These are phyloP conservation scores for Chrysochromulina parva DNA, from an alignment of 78 protist genomes.

Conservation along the genomic window DNA sequence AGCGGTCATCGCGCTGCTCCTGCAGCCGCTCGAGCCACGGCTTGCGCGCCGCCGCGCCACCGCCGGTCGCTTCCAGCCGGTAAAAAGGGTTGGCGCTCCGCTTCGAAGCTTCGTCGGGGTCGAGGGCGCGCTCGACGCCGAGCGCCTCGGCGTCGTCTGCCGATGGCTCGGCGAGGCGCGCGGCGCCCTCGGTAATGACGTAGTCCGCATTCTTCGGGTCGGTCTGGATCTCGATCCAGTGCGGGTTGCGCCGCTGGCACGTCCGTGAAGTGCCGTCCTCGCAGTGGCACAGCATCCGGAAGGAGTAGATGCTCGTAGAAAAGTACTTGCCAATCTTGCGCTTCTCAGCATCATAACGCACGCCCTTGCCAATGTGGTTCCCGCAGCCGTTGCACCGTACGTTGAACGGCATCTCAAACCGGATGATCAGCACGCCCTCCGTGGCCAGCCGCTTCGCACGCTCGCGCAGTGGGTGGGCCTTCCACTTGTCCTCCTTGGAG, in stretches of 20 bases:
- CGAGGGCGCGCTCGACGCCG: conserved; percentile 1
- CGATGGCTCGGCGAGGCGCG: not conserved
- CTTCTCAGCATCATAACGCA: conserved; percentile 89
- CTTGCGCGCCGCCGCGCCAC: too few relatives aligned
- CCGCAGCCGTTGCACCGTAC: conserved; percentile 68
- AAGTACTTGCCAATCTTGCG: conserved; percentile 72
- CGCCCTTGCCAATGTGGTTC: conserved; percentile 81
- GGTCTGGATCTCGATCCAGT: conserved; percentile 69
- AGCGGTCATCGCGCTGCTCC: not conserved
- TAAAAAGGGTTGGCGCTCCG: not conserved
- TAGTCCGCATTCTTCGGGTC: conserved; percentile 69
- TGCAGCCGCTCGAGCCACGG: not conserved
- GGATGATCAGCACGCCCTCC: not conserved
- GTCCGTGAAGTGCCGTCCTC: conserved; percentile 38
- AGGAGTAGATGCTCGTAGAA: conserved; percentile 67
- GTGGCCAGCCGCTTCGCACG: not conserved
- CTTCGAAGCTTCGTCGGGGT: not conserved
- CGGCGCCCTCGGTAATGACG: conserved; percentile 27
- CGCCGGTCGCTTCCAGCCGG: conserved; percentile 6
- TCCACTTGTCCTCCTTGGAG: not conserved
- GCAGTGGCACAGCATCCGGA: conserved; percentile 73
- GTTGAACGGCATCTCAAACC: conserved; percentile 87
- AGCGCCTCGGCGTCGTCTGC: not conserved
- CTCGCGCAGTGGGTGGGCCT: conserved; percentile 19
- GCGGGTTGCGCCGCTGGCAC: conserved; percentile 1